These are phyloP conservation scores for Sarocladium kiliense DNA, from an alignment of 2,329 filamentous ascomycete genomes.

Conservation along the genomic window DNA sequence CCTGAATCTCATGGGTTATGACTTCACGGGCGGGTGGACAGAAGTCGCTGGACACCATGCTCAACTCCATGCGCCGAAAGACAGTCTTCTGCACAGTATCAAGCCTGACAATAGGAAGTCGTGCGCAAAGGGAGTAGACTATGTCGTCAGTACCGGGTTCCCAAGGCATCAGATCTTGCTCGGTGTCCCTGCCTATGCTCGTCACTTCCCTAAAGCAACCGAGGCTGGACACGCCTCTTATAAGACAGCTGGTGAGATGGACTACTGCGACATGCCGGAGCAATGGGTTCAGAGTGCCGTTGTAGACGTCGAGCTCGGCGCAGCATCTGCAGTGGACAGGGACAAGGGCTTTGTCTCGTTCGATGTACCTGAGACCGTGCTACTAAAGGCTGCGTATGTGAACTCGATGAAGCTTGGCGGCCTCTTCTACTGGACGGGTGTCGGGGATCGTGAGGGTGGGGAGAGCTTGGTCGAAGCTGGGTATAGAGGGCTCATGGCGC, in stretches of 20 bases:
- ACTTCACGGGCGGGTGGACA: conserved; percentile 61
- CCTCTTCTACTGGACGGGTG: conserved; percentile 65
- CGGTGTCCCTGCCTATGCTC: conserved; percentile 59
- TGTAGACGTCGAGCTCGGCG: conserved; percentile 47
- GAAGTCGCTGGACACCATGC: conserved; percentile 58
- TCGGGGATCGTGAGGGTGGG: conserved; percentile 47
- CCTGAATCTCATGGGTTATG: conserved; percentile 66
- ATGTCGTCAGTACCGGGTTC: conserved; percentile 48
- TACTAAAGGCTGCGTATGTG: conserved; percentile 56
- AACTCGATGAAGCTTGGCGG: conserved; percentile 51
- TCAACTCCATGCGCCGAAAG: conserved; percentile 45
- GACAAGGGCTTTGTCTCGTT: conserved; percentile 56
- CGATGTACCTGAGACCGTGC: conserved; percentile 56
- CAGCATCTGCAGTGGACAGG: conserved; percentile 35
- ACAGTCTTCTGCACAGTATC: conserved; percentile 15
- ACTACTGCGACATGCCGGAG: conserved; percentile 56
- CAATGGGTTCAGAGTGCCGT: conserved; percentile 35
- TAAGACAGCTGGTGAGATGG: conserved; percentile 45
- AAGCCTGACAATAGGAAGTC: conserved; percentile 26
- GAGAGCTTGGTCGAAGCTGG: conserved; percentile 58
- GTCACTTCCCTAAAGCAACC: conserved; percentile 51
- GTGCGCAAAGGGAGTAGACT: conserved; percentile 50
- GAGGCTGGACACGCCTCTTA: conserved; percentile 48
- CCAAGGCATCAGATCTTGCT: conserved; percentile 54
- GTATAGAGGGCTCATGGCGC: conserved; percentile 33